Base-by-base conservation (phyloP, 306 rosid genomes). In the Elaeagnus macrophylla region DNA sequence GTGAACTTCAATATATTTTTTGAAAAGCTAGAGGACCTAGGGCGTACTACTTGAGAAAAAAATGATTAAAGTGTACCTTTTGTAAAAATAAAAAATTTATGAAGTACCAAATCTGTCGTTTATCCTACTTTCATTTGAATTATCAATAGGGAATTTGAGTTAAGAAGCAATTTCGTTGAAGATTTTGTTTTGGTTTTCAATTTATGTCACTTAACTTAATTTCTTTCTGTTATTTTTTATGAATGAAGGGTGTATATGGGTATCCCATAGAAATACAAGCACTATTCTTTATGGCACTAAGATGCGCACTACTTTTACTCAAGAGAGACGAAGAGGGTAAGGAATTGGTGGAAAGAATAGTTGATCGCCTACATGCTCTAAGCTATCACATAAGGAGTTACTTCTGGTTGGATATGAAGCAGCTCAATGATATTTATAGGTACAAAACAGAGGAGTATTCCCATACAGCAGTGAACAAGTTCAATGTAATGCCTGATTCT, bases 371-470 rank as follows among this genome's bases (percentile, higher is more conserved):
- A 51, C 70, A 71, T 19, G 75, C 75, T 48, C 47, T 71, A 10
- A 71, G 62, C 17, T 71, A 16, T 48, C 75, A 71, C 48, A 64
- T 71, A 66, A 13, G 75, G 41, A 71, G 67, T 35, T 71, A 71
- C 15, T 71, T 64, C 54, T 71, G 75, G 75, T 53, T 71, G 52
- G 75, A 71, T 57, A 35, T 13, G 46, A 71, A 71, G 71, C 70
- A 71, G 53, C 75, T 71, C 47, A 71, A 64, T 16, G 66, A 64
- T n/a, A 71, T 71, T 12, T 45, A 45, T 47, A 67, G 77, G 8
- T 72, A 72, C 59, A 72, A 72, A 53, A 72, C 77, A 9, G 77
- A 72, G 77, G 77, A 72, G 51, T 72, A 72, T 20, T 67, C 72
- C 9, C 77, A 67, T 39, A 72, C 77, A 2, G 77, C 77, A 5